Base-by-base conservation (phyloP, 768 basidiomycete species). In the Cystofilobasidium bisporidii region DNA sequence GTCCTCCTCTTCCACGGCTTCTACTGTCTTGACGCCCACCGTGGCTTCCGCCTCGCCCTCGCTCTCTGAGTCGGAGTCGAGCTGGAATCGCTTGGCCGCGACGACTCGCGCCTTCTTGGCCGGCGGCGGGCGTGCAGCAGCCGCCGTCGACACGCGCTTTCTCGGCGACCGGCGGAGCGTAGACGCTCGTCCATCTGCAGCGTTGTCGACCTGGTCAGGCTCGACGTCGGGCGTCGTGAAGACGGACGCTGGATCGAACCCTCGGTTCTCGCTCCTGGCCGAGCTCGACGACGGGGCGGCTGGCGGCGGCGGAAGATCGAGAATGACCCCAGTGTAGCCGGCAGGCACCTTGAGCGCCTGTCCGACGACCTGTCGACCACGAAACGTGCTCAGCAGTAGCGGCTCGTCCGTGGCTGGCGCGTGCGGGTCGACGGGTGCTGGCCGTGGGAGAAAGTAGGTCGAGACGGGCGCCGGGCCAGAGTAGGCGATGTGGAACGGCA, bases 401-500 rank as follows among this genome's bases (percentile, higher is more conserved):
- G 57, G 33, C 22, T 41, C 53, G 24, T 18, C 28, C 22, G n/a
- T n/a, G n/a, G 63, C 14, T 15, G 45, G 28, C 28, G 61, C 61
- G n/a, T 40, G 28, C 22, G 53, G 33, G 40, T 45, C 47, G 8
- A 58, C 11, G 14, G 67, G 55, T 1, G 41, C 59, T 3, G 79
- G 75, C 63, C 81, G 81, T 62, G 85, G 79, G 55, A 81, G 82
- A 75, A 91, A 85, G 75, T 85, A 91, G 8, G 86, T 85, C 4
- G 86, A 86, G 22, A 91, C 79, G 8, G 85, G 84, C 1, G 89
- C 88, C 24, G 81, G 81, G 0, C 89, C 89, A 14, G 81, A 79
- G 75, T 89, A 84, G 17, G 80, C 77, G 57, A 91, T 84, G 71
- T 86, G 84, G 70, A 92, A 91, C 6, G 89, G 89, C 87, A 92